These are phyloP conservation scores for Babesia bigemina DNA, from an alignment of 169 alveolate species.

Conservation along the genomic window DNA sequence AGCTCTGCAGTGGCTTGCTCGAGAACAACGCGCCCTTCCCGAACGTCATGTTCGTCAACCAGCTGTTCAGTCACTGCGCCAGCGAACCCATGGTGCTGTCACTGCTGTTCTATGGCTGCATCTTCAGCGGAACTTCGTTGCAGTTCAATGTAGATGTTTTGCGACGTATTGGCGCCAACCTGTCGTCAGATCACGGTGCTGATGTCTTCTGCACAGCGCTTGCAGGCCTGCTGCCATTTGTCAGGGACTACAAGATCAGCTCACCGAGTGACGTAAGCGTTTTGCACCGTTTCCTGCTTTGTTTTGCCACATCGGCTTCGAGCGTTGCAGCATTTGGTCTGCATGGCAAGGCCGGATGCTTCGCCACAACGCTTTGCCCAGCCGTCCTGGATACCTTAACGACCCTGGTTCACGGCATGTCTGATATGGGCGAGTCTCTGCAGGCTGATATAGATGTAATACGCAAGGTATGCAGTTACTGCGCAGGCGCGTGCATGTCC, in stretches of 20 bases:
- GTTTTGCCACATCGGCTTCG: background rate
- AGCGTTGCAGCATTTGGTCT: background rate
- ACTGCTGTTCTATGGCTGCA: conserved; percentile 1
- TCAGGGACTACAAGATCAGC: background rate
- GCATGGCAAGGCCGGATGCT: background rate
- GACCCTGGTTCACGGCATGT: background rate
- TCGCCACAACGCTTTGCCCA: conserved; percentile 27
- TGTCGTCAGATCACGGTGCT: background rate
- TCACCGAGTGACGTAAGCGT: background rate
- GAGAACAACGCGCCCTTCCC: conserved; percentile 14
- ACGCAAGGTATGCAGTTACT: background rate
- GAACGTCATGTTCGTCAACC: conserved; percentile 30
- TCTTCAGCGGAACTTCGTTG: conserved; percentile 16
- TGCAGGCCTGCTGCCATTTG: background rate
- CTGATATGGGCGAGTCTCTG: background rate
- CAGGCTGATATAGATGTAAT: background rate
- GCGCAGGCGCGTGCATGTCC: conserved; percentile 4
- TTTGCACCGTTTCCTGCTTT: background rate
- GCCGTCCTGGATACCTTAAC: conserved; percentile 2
- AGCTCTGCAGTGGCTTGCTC: conserved; percentile 22
- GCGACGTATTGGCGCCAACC: background rate
- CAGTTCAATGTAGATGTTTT: conserved; percentile 21
- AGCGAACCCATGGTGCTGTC: conserved; percentile 21
- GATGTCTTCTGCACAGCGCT: conserved; percentile 9
- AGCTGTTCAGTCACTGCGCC: conserved; percentile 13